Base-by-base conservation (phyloP, 257 asterid species). In the Solanum sejunctum region DNA sequence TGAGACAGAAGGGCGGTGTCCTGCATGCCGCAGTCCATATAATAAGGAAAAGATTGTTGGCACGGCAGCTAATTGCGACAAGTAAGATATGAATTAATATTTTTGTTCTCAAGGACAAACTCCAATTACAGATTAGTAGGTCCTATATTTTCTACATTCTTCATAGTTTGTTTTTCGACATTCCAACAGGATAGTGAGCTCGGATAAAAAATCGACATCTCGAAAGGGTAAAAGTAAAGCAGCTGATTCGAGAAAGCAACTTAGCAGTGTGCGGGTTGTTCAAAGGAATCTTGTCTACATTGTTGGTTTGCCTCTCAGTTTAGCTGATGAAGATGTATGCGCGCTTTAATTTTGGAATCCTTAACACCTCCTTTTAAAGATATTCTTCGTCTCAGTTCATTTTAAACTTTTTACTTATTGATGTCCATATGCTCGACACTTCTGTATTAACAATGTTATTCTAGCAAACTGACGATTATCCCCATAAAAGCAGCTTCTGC, bases 1-100 rank as follows among this genome's bases (percentile, higher is more conserved):
- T 88, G 94, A 90, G 86, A 89, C 96, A 70, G 97, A 92, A 87
- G 98, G 99, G 56, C 97, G 99, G 21, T 97, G 99, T 88, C 99
- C 99, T 26, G 99, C 98, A 85, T 97, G 99, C 85, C 98, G 99
- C 80, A 86, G 89, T 86, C 95, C 98, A 89, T 97, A 97, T 90
- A 92, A 97, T 91, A 97, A 97, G 93, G 98, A 97, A 87, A 97
- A 93, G 93, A 92, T 97, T 90, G 98, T 95, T 79, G 98, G 94
- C 84, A 95, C 66, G 71, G 87, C 96, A 57, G 93, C 97, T 82
- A 93, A 87, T 60, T 91, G 98, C 90, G 98, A 88, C 86, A 93
- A 95, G 99, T 97, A 87, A 49, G 80, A 23, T 58, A 12, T 60
- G 61, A 61, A 21, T 60, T 52, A 71, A 18, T 55, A 58, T 28